Evolutionary conservation across 2,329 filamentous ascomycete species (phyloP).

Genomic region (Aspergillus awamori): DNA sequence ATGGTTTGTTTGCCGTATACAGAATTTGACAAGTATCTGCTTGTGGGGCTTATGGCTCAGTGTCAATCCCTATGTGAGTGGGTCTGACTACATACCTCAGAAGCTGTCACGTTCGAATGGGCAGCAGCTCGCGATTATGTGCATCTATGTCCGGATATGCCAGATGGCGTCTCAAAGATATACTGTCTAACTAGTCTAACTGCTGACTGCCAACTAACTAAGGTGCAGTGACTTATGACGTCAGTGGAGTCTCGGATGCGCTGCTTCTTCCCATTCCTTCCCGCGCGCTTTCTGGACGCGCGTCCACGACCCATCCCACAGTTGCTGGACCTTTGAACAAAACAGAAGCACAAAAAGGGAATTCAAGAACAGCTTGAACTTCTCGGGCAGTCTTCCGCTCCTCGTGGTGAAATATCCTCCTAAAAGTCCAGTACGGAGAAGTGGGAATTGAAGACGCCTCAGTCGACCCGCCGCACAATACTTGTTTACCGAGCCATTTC

Average conservation of each 20-base stretch:
- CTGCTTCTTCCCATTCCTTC: neutral
- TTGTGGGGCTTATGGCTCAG: neutral
- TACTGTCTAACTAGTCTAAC: too few relatives aligned
- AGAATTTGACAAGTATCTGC: neutral
- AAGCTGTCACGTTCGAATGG: neutral
- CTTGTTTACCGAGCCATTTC: neutral
- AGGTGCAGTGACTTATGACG: neutral
- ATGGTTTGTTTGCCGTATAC: neutral
- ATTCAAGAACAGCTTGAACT: too few relatives aligned
- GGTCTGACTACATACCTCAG: neutral
- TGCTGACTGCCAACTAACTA: neutral
- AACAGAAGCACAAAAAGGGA: too few relatives aligned
- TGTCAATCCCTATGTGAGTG: neutral
- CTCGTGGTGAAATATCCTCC: too few relatives aligned
- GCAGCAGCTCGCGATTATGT: neutral
- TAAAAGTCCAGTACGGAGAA: neutral
- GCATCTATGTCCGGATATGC: neutral
- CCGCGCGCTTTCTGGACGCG: neutral
- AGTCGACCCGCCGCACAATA: neutral
- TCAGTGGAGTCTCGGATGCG: neutral
- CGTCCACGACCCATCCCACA: neutral
- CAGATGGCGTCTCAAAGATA: too few relatives aligned
- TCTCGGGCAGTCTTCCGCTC: too few relatives aligned
- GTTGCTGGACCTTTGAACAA: neutral
- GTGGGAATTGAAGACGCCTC: neutral